phyloP scores from a whole-genome alignment of 1,139 yeast species.

The Spencermartinsiella ligniputridi region DNA sequence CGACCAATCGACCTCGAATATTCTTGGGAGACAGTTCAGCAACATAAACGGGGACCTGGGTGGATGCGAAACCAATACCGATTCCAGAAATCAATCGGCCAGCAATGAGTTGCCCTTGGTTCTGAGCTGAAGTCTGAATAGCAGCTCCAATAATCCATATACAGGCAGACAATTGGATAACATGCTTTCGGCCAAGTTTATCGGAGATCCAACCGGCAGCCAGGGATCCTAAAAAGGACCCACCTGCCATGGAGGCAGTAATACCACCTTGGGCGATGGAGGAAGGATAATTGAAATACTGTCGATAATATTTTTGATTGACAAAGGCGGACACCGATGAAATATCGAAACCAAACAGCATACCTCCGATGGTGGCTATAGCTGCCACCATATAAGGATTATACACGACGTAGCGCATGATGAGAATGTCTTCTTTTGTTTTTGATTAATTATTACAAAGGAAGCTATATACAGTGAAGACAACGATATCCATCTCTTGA shows the following conservation, averaged over 20 bases:
- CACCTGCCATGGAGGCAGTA: constrained; percentile 93
- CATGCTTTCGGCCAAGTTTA: constrained; percentile 70
- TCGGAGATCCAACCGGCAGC: constrained; percentile 51
- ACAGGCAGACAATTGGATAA: constrained; percentile 67
- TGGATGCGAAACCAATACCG: constrained; percentile 68
- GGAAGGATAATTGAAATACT: constrained; percentile 33
- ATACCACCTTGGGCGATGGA: constrained; percentile 72
- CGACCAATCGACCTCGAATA: constrained; percentile 65
- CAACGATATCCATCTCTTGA: no score
- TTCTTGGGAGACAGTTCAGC: constrained; percentile 65
- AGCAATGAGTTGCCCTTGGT: constrained; percentile 64
- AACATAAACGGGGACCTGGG: constrained; percentile 69
- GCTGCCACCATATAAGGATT: constrained; percentile 35
- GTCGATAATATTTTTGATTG: constrained; percentile 59
- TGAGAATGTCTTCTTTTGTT: no score
- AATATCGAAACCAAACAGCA: constrained; percentile 92
- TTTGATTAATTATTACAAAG: no score
- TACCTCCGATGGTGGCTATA: constrained; percentile 82
- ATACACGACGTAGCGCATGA: constrained; percentile 4
- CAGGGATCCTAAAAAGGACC: constrained; percentile 56
- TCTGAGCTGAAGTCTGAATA: constrained; percentile 70
- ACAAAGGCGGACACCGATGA: constrained; percentile 85
- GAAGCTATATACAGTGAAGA: no score
- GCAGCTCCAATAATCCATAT: constrained; percentile 79
- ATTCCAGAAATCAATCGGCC: constrained; percentile 67